These are phyloP conservation scores for Hyaloscypha finlandica DNA, from an alignment of 495 filamentous ascomycete species.

Conservation along the genomic window DNA sequence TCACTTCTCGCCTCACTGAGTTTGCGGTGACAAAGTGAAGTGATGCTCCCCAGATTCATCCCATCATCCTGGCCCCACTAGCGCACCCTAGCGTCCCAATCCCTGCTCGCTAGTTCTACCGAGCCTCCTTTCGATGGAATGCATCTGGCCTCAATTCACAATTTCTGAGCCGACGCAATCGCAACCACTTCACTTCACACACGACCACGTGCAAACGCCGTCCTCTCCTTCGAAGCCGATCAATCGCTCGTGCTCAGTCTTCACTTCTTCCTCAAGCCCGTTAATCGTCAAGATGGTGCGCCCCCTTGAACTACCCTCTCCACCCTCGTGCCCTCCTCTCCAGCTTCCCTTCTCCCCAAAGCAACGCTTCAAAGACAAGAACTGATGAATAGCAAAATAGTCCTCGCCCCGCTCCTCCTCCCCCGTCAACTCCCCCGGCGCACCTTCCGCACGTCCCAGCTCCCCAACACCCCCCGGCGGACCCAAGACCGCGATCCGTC, in stretches of 20 bases:
- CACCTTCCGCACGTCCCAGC: slow-evolving; percentile 67
- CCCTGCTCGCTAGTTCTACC: slow-evolving; percentile 11
- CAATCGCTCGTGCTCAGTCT: neutral
- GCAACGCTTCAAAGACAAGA: no score
- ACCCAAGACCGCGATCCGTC: slow-evolving; percentile 89
- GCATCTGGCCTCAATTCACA: slow-evolving; percentile 7
- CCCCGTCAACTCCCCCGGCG: slow-evolving; percentile 46
- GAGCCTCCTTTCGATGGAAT: slow-evolving; percentile 18
- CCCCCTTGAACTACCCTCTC: neutral
- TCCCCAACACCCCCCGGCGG: slow-evolving; percentile 93
- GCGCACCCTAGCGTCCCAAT: slow-evolving; percentile 14
- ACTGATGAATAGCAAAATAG: slow-evolving; percentile 37
- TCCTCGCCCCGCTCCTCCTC: slow-evolving; percentile 76
- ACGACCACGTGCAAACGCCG: neutral
- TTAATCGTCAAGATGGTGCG: slow-evolving; percentile 7
- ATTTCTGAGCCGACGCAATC: slow-evolving; percentile 1
- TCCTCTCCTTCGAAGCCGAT: slow-evolving; percentile 4
- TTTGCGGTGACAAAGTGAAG: neutral
- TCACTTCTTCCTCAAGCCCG: neutral
- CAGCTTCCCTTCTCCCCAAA: neutral
- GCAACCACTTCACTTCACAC: neutral
- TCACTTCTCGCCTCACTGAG: neutral
- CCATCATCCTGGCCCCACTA: slow-evolving; percentile 1
- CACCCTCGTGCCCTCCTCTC: neutral
- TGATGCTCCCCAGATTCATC: neutral